These are phyloP conservation scores for Flammula alnicola DNA, from an alignment of 1,284 basidiomycete species.

Conservation along the genomic window DNA sequence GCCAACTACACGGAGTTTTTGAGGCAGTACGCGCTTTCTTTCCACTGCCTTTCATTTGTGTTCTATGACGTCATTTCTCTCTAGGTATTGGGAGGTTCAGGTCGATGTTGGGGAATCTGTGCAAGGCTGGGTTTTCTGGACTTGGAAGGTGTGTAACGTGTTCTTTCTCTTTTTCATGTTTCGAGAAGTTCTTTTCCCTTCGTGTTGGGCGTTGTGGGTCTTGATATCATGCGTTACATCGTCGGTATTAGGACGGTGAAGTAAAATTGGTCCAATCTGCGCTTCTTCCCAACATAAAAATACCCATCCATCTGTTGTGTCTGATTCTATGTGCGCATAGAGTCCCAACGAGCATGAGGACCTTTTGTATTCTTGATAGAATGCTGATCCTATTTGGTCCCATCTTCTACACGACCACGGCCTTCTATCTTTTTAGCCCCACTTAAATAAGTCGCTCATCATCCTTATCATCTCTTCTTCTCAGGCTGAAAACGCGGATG, in stretches of 20 bases:
- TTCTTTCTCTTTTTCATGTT: neutral
- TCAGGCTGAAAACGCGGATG: conserved; percentile 73
- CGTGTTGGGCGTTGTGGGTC: too few relatives aligned
- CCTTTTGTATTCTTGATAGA: too few relatives aligned
- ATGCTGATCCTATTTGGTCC: neutral
- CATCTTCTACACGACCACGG: neutral
- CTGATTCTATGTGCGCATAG: too few relatives aligned
- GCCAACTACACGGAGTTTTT: conserved; percentile 67
- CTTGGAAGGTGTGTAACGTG: conserved; percentile 67
- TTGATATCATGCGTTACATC: too few relatives aligned
- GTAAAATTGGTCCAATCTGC: too few relatives aligned
- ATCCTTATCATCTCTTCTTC: conserved; percentile 11
- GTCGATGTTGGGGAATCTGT: conserved; percentile 64
- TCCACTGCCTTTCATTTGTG: neutral
- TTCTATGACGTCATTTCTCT: neutral
- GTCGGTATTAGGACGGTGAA: too few relatives aligned
- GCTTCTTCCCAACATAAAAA: too few relatives aligned
- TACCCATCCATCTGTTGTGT: too few relatives aligned
- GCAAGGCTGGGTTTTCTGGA: conserved; percentile 85
- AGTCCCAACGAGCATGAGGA: too few relatives aligned
- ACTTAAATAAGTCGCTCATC: neutral
- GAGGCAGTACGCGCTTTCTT: conserved; percentile 49
- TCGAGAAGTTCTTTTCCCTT: too few relatives aligned
- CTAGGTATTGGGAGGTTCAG: conserved; percentile 82
- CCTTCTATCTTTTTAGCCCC: neutral